These are phyloP conservation scores for Aspergillus sclerotiicarbonarius DNA, from an alignment of 495 filamentous ascomycete genomes.

Conservation along the genomic window DNA sequence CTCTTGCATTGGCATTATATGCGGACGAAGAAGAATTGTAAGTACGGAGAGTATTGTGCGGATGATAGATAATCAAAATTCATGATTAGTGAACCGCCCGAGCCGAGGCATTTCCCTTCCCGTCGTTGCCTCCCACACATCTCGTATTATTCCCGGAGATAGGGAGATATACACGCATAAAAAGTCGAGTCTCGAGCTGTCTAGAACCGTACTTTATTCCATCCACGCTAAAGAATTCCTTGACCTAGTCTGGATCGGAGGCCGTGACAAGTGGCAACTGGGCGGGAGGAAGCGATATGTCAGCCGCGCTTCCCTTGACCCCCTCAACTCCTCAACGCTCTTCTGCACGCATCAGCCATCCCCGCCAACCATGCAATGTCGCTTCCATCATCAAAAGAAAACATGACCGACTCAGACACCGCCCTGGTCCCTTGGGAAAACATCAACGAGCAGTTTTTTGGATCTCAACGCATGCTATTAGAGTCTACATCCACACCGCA, in stretches of 20 bases:
- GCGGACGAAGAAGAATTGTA: not conserved
- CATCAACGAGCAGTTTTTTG: not conserved
- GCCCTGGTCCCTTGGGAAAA: conserved; percentile 3
- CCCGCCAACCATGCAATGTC: not conserved
- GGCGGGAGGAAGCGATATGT: not conserved
- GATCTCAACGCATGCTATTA: not conserved
- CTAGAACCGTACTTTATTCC: not conserved
- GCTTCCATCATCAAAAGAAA: not conserved
- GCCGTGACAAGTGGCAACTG: not conserved
- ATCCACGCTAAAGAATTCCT: not conserved
- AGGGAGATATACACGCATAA: not conserved
- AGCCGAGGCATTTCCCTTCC: not conserved
- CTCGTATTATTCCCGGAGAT: not conserved
- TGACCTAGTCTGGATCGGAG: not conserved
- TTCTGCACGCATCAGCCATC: not conserved
- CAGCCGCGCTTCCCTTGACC: not conserved
- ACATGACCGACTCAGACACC: not conserved
- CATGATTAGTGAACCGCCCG: conserved; percentile 3
- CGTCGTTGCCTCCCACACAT: not conserved
- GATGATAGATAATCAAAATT: not conserved
- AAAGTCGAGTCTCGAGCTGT: not conserved
- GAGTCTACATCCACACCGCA: not conserved
- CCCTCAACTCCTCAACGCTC: not conserved
- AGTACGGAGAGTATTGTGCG: not conserved
- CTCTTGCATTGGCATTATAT: no score